Conservation (phyloP, 2,329 filamentous ascomycete genomes). For the Penicillium thymicola region DNA sequence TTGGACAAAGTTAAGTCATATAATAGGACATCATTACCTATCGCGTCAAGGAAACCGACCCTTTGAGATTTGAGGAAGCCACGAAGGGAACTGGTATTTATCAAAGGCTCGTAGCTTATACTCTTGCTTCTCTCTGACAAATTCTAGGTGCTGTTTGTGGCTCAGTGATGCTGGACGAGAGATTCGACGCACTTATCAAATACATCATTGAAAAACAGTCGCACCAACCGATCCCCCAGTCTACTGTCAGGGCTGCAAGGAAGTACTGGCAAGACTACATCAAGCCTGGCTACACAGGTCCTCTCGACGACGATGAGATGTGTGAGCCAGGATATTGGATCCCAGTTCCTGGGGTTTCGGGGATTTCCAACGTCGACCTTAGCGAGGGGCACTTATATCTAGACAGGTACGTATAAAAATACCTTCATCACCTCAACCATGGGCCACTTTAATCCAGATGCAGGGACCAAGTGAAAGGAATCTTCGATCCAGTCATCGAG, state of each 20-base stretch:
- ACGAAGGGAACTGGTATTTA: slow-evolving; percentile 27
- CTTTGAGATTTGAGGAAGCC: slow-evolving; percentile 27
- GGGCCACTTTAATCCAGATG: not conserved
- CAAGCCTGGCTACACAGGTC: slow-evolving; percentile 25
- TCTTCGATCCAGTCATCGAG: slow-evolving; percentile 30
- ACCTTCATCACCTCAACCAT: not conserved
- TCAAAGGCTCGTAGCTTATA: rapidly evolving
- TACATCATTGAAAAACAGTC: slow-evolving; percentile 24
- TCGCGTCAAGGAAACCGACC: slow-evolving; percentile 21
- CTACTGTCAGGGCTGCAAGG: slow-evolving; percentile 25
- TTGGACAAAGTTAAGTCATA: not conserved
- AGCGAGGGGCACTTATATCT: slow-evolving; percentile 19
- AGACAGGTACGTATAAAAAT: slow-evolving; percentile 13
- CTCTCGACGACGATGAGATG: slow-evolving; percentile 22
- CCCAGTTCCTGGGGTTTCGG: slow-evolving; percentile 23
- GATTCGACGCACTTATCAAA: slow-evolving; percentile 26
- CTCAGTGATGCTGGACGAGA: slow-evolving; percentile 30
- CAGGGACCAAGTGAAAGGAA: slow-evolving; percentile 21
- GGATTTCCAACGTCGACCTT: slow-evolving; percentile 22
- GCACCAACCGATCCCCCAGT: slow-evolving; percentile 27
- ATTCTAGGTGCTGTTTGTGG: slow-evolving; percentile 30
- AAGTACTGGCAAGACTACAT: slow-evolving; percentile 32
- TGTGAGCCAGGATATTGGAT: slow-evolving; percentile 20
- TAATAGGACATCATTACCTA: slow-evolving; percentile 35
- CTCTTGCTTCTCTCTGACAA: not conserved